These are phyloP conservation scores for Parietichytrium sp. DNA, from an alignment of 108 stramenopile genomes.

Conservation along the genomic window DNA sequence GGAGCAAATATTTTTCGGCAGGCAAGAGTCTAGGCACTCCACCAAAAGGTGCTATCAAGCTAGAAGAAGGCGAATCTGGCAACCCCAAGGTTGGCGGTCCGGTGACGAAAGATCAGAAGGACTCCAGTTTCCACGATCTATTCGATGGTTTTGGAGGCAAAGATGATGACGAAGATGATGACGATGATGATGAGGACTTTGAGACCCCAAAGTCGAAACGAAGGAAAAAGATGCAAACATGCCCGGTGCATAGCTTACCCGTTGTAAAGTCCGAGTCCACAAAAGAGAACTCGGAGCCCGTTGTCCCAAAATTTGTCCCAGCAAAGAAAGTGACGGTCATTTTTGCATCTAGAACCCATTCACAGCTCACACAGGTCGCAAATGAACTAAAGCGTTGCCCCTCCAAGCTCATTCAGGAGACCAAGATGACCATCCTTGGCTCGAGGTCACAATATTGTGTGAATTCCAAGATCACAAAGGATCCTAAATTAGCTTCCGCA, in stretches of 20 bases:
- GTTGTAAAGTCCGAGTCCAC: not conserved
- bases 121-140: too few relatives aligned
- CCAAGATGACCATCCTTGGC: constrained; percentile 86
- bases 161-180: not conserved
- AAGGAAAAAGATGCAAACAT: not conserved
- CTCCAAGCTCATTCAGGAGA: constrained; percentile 66
- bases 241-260: not conserved
- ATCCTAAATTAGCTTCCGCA: not conserved
- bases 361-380: constrained; percentile 91
- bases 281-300: not conserved
- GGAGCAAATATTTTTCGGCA: too few relatives aligned
- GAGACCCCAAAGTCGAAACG: not conserved
- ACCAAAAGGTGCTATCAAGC: too few relatives aligned
- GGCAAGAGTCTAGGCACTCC: too few relatives aligned
- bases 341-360: constrained; percentile 94
- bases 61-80: too few relatives aligned
- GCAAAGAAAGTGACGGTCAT: constrained; percentile 58
- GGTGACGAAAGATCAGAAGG: too few relatives aligned
- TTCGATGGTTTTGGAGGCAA: too few relatives aligned
- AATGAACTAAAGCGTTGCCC: constrained; percentile 82
- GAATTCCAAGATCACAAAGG: constrained; percentile 58
- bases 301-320: not conserved
- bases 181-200: constrained; percentile 5
- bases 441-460: constrained; percentile 95
- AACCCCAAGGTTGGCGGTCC: too few relatives aligned